These are phyloP conservation scores for Cotoneaster glaucophyllus DNA, from an alignment of 306 rosid species.

Conservation along the genomic window DNA sequence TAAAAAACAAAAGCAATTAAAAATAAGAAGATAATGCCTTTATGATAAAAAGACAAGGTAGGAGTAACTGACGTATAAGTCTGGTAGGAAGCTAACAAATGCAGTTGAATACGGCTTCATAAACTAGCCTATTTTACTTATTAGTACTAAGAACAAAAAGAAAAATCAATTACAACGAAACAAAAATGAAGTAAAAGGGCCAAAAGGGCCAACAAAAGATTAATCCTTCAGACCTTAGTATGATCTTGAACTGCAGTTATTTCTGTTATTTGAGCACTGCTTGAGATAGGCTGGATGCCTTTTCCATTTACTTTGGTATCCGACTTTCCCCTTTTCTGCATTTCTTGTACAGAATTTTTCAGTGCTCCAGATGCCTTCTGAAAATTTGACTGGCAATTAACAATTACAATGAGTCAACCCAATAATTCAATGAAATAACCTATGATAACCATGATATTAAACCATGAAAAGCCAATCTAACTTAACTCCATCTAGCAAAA, in stretches of 20 bases:
- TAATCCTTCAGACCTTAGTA: conserved; percentile 36
- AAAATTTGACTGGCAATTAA: conserved; percentile 38
- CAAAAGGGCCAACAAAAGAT: not conserved
- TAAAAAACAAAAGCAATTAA: not conserved
- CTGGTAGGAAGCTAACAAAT: not conserved
- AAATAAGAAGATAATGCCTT: not conserved
- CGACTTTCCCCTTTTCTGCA: conserved; percentile 36
- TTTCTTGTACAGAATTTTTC: conserved; percentile 36
- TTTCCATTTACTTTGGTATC: conserved; percentile 38
- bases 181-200: not conserved
- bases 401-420: not conserved
- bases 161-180: not conserved
- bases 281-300: conserved; percentile 29
- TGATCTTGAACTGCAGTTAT: conserved; percentile 33
- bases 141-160: not conserved
- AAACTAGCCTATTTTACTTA: not conserved
- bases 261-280: conserved; percentile 31
- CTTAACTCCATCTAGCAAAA: not conserved
- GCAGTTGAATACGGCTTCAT: not conserved
- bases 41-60: not conserved
- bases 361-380: conserved; percentile 56
- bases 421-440: not conserved
- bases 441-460: not conserved
- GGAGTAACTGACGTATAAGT: not conserved
- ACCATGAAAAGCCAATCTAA: not conserved